Evolutionary conservation across 179 eudicot genomes (phyloP), one percentile per base, ranked within the genome.

Genomic region (Sideroxylon spinosum): DNA sequence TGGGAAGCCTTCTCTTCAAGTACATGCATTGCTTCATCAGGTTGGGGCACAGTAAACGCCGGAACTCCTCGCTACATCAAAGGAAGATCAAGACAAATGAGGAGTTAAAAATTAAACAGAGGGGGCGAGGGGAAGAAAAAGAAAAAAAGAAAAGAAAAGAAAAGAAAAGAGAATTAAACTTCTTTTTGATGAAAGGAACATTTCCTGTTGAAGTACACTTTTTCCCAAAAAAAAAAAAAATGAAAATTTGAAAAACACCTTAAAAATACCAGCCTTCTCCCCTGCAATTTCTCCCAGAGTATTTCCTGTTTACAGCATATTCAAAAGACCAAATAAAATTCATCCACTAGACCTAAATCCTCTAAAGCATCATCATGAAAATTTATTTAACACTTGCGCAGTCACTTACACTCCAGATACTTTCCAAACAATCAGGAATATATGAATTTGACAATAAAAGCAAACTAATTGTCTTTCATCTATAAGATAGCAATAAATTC

Each of bases 231-330:
- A 48, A 46, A 70, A 48, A 46, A 23, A 25, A 65, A 71, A 23
- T 25, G 2, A 60, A 23, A 59, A 6, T 23, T 26, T 12, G 23
- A 49, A 25, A 25, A 55, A 78, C 75, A 94, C 99, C 98, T 96
- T 96, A 44, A 94, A 88, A 76, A 96, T 96, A 76, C 99, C 99
- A 77, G 99, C 97, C 82, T 96, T 96, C 83, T 94, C 97, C 66
- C 97, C 97, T 81, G 99, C 96, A 84, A 96, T 96, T 86, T 86
- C 90, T 78, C 93, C 97, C 71, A 96, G 91, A 61, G 99, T 94
- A 76, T 96, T 83, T 71, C 99, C 99, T 96, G 87, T 29, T 71
- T 78, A 71, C 71, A 82, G 71, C 48, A 78, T 75, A 56, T 71
- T 32, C 13, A 32, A 68, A 46, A 55, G 48, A 53, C 20, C 17